These are phyloP conservation scores for Phytophthora constricta DNA, from an alignment of 352 stramenopile genomes.

Conservation along the genomic window DNA sequence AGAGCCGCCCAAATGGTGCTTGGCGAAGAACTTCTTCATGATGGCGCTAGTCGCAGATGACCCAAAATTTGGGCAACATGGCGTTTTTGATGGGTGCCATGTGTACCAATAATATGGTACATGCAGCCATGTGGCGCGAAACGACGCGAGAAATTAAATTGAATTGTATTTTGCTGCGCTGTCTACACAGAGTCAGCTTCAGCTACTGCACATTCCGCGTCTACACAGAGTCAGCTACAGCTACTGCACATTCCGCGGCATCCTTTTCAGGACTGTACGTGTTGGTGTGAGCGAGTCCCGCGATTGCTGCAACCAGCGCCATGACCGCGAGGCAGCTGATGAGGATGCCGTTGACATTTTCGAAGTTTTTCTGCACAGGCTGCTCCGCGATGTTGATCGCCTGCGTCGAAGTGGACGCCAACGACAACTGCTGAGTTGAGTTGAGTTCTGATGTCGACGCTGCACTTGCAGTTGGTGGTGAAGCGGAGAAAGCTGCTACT, in stretches of 20 bases:
- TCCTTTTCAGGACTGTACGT: conserved; percentile 6
- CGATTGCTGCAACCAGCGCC: conserved; percentile 22
- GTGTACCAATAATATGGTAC: too few species aligned
- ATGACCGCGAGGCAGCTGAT: conserved; percentile 22
- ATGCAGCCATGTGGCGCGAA: too few species aligned
- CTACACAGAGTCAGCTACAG: too few species aligned
- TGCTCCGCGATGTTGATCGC: neutral
- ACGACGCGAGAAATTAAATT: too few species aligned
- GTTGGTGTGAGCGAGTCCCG: conserved; percentile 25
- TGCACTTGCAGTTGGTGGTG: too few species aligned
- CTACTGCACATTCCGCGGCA: neutral
- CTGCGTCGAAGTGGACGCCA: neutral
- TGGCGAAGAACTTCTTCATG: conserved; percentile 11
- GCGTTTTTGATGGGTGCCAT: too few species aligned
- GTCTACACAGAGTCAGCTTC: too few species aligned
- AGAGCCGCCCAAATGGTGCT: neutral
- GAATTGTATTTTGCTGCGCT: too few species aligned
- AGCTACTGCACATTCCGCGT: neutral
- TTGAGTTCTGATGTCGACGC: too few species aligned
- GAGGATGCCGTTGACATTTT: conserved; percentile 8
- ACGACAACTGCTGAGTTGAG: conserved; percentile 2
- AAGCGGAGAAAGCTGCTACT: neutral
- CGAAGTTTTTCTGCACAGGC: conserved; percentile 7
- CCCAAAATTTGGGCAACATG: too few species aligned
- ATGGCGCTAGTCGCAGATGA: too few species aligned